phyloP scores from a whole-genome alignment of 495 filamentous ascomycete genomes.

The Penicillium simplicissimum region DNA sequence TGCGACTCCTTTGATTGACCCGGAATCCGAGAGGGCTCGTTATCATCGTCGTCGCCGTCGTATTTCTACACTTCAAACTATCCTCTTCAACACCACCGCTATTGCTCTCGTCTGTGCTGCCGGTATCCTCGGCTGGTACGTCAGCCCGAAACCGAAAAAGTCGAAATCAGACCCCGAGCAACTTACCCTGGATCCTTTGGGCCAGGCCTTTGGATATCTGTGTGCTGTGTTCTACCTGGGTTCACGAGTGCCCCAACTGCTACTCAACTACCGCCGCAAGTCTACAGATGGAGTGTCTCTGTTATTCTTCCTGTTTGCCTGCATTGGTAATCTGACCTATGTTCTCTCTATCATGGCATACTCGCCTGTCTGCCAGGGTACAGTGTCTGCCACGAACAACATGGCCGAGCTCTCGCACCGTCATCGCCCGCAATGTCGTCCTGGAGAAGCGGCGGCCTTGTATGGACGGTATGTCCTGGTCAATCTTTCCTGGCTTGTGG shows the following conservation, averaged over 20 bases:
- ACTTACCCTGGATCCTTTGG: constrained; percentile 68
- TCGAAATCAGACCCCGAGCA: constrained; percentile 28
- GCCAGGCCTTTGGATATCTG: constrained; percentile 84
- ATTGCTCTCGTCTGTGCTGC: constrained; percentile 78
- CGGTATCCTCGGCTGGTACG: constrained; percentile 82
- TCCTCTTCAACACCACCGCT: constrained; percentile 69
- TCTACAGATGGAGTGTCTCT: constrained; percentile 87
- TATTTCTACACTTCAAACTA: constrained; percentile 55
- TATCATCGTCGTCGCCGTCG: constrained; percentile 23
- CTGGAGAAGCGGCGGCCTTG: constrained; percentile 55
- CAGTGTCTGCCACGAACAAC: constrained; percentile 20
- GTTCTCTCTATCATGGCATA: constrained; percentile 90
- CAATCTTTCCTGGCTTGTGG: constrained; percentile 85
- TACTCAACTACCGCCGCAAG: constrained; percentile 87
- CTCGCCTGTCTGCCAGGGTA: constrained; percentile 57
- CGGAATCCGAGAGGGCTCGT: constrained; percentile 12
- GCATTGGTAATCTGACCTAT: constrained; percentile 90
- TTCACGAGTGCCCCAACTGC: constrained; percentile 80
- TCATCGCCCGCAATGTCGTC: constrained; percentile 41
- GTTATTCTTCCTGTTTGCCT: constrained; percentile 95
- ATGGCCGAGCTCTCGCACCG: neutral
- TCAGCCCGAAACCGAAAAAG: constrained; percentile 49
- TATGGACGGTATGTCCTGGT: constrained; percentile 83
- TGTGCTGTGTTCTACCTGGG: constrained; percentile 88
- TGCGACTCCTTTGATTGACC: constrained; percentile 66